A percentile compares a stretch with the other conserved stretches of the same genome.
Evolutionary conservation across 371 early-diverging fungal genomes (phyloP).

Genomic region (Cladochytrium tenue): DNA sequence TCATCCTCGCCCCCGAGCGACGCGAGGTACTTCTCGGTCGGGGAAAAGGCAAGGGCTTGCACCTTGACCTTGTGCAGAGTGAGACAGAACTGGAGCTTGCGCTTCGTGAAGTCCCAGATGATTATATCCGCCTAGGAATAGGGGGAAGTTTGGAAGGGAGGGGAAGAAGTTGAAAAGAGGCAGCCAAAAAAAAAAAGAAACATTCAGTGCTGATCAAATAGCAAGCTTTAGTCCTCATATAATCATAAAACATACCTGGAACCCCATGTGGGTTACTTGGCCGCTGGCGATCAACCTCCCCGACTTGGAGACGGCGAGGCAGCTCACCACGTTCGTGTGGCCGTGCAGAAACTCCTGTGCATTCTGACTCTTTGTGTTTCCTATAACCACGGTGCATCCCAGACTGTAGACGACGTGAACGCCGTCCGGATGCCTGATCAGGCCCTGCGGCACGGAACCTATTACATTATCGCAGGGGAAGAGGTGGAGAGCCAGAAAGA

Average conservation of each 20-base stretch:
- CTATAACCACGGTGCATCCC: conserved; percentile 54
- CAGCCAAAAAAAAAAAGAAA: neutral
- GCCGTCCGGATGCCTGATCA: conserved; percentile 54
- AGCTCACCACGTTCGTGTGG: conserved; percentile 53
- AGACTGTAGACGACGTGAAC: conserved; percentile 50
- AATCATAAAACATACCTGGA: conserved; percentile 39
- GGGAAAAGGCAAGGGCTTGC: conserved; percentile 54
- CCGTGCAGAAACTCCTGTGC: conserved; percentile 57
- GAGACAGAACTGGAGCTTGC: conserved; percentile 35
- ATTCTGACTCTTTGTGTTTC: conserved; percentile 23
- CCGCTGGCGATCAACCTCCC: conserved; percentile 53
- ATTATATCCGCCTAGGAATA: conserved; percentile 55
- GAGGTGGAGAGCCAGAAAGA: too few species aligned
- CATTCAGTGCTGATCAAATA: neutral
- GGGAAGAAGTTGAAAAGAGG: neutral
- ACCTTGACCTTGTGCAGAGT: conserved; percentile 60
- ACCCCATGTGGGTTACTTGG: conserved; percentile 63
- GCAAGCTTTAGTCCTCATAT: neutral
- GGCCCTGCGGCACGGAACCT: conserved; percentile 48
- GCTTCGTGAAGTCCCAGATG: conserved; percentile 55
- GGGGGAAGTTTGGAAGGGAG: neutral
- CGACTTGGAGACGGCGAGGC: conserved; percentile 46
- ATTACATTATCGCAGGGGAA: too few species aligned
- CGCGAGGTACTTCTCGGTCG: conserved; percentile 46
- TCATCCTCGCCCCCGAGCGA: conserved; percentile 59